Evolutionary conservation across 75 land plant genomes (phyloP).

Genomic region (Pseudotsuga menziesii): DNA sequence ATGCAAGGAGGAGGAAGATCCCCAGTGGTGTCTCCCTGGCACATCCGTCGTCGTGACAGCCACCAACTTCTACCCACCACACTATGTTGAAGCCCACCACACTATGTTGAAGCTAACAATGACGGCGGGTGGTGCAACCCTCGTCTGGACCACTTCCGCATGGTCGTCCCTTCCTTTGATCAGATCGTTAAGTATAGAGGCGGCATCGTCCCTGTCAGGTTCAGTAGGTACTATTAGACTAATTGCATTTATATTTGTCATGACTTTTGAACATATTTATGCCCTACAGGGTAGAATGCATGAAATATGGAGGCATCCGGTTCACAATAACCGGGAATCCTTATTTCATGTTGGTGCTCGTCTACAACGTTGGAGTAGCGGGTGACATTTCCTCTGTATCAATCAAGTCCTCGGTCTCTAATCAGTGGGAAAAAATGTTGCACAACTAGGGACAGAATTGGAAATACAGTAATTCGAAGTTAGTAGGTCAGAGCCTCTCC

Average conservation of each 20-base stretch:
- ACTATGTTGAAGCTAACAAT: background rate
- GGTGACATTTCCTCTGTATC: slow-evolving; percentile 36
- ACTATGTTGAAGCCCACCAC: too few relatives aligned
- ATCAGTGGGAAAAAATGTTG: slow-evolving; percentile 28
- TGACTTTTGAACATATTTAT: too few relatives aligned
- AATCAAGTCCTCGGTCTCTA: slow-evolving; percentile 23
- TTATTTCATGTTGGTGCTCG: slow-evolving; percentile 51
- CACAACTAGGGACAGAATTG: slow-evolving; percentile 68
- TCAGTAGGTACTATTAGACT: background rate
- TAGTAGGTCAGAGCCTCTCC: too few relatives aligned
- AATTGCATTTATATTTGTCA: too few relatives aligned
- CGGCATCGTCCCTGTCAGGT: slow-evolving; percentile 17
- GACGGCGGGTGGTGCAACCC: slow-evolving; percentile 32
- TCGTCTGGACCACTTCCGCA: slow-evolving; percentile 29
- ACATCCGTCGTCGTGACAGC: slow-evolving; percentile 12
- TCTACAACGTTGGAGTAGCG: slow-evolving; percentile 53
- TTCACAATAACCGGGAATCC: slow-evolving; percentile 51
- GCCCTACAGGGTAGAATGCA: slow-evolving; percentile 34
- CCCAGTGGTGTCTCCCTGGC: slow-evolving; percentile 15
- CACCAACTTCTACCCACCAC: too few relatives aligned
- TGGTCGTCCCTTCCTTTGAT: slow-evolving; percentile 17
- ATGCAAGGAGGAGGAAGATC: slow-evolving; percentile 15
- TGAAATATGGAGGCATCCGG: slow-evolving; percentile 43
- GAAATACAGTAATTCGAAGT: slow-evolving; percentile 19
- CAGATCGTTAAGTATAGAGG: slow-evolving; percentile 9